Conservation (phyloP, 108 stramenopile species). For the Stephanodiscus triporus region DNA sequence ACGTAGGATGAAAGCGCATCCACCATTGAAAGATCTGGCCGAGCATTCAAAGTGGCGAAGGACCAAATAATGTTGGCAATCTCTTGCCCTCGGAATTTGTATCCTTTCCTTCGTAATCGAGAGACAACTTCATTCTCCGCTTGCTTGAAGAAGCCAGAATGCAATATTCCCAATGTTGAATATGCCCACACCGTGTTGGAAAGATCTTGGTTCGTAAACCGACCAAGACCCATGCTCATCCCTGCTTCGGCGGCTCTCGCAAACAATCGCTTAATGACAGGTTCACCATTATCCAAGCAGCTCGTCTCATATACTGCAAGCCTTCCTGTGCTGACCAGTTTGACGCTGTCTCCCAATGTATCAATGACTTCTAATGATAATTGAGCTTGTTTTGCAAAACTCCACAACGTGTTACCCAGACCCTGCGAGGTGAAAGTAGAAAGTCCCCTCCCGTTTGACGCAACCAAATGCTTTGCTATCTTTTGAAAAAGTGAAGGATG, state of each 20-base stretch:
- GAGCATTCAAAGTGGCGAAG: slow-evolving; percentile 70
- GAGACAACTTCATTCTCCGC: slow-evolving; percentile 40
- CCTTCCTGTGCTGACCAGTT: slow-evolving; percentile 58
- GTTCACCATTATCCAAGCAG: slow-evolving; percentile 78
- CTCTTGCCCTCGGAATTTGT: slow-evolving; percentile 74
- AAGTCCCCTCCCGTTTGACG: slow-evolving; percentile 52
- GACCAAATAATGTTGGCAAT: slow-evolving; percentile 77
- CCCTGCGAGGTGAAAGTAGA: slow-evolving; percentile 75
- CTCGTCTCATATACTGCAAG: slow-evolving; percentile 73
- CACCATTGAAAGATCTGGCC: slow-evolving; percentile 41
- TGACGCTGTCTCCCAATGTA: slow-evolving; percentile 41
- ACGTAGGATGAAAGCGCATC: slow-evolving; percentile 56
- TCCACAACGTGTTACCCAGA: slow-evolving; percentile 66
- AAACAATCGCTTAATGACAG: slow-evolving; percentile 63
- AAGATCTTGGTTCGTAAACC: slow-evolving; percentile 74
- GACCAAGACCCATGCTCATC: slow-evolving; percentile 48
- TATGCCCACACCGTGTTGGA: slow-evolving; percentile 76
- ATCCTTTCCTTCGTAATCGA: slow-evolving; percentile 20
- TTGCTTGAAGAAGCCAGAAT: slow-evolving; percentile 59
- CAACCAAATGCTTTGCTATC: slow-evolving; percentile 69
- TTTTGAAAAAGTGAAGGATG: slow-evolving; percentile 74
- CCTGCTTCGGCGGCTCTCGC: slow-evolving; percentile 58
- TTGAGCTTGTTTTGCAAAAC: slow-evolving; percentile 76
- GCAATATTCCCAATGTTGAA: slow-evolving; percentile 71
- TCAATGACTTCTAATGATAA: slow-evolving; percentile 60